Conservation (phyloP, 139 green algal genomes). For the Chlorella sp. region DNA sequence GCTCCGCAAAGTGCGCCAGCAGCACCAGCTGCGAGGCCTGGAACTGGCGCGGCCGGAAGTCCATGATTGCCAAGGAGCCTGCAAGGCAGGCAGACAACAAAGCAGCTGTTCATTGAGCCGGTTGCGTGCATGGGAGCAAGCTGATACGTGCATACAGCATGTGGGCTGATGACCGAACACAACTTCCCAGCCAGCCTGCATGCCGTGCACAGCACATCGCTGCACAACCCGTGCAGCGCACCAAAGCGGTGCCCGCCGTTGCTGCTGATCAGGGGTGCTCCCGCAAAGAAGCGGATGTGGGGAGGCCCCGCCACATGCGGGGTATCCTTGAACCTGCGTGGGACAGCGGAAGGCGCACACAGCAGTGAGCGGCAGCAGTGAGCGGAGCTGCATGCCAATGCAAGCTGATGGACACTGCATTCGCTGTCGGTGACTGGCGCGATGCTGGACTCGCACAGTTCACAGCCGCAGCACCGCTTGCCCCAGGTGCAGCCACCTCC, state of each 20-base stretch:
- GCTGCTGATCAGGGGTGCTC: slow-evolving; percentile 74
- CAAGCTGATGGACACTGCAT: too few relatives aligned
- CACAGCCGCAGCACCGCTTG: too few relatives aligned
- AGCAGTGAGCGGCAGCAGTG: background rate
- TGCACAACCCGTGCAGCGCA: too few relatives aligned
- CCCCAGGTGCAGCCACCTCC: too few relatives aligned
- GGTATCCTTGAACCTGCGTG: slow-evolving; percentile 73
- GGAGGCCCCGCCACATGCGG: slow-evolving; percentile 66
- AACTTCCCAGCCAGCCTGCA: too few relatives aligned
- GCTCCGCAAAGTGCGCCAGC: slow-evolving; percentile 82
- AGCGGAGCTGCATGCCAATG: too few relatives aligned
- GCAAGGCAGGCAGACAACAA: slow-evolving; percentile 46
- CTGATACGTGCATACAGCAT: too few relatives aligned
- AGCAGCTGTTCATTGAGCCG: too few relatives aligned
- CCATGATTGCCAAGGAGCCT: slow-evolving; percentile 83
- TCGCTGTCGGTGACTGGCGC: too few relatives aligned
- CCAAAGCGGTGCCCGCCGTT: background rate
- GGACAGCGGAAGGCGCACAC: background rate
- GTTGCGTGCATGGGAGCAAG: too few relatives aligned
- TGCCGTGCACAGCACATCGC: background rate
- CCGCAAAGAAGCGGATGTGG: slow-evolving; percentile 87
- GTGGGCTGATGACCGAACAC: too few relatives aligned
- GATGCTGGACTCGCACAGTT: too few relatives aligned
- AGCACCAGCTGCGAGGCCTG: slow-evolving; percentile 70
- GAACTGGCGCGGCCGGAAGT: slow-evolving; percentile 68